Evolutionary conservation across 352 stramenopile species (phyloP), one percentile per base, ranked within the genome.

Genomic region (Pythium rishiriense): DNA sequence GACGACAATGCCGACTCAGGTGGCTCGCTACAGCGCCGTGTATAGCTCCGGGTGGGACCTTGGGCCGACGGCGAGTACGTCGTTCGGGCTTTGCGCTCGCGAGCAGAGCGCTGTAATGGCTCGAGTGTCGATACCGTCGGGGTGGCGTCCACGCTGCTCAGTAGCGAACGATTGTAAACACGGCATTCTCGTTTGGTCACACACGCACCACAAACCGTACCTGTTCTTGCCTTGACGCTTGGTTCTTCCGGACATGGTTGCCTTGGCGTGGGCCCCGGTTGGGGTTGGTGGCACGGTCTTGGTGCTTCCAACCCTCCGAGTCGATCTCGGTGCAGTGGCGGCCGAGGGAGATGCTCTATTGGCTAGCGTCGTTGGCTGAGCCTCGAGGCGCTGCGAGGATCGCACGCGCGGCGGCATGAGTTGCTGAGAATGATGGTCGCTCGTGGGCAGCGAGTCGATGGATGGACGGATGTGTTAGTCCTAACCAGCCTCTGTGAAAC

Each of bases 1-100:
- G 19, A 54, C 21, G 31, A 47, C 37, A 60, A 12, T 25, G 22
- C 22, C 17, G 15, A 24, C 35, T 28, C 25, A 1, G 22, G 8
- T 12, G 37, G 21, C 15, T 61, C 61, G 5, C 62, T 48, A 37
- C 54, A 55, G 9, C 48, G 54, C 33, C 33, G 33, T 14, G 33
- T 39, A 48, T 70, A 65, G 28, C 26, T 2, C 7, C 57, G 51
- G 14, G 35, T 66, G 15, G 56, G 43, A 0, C 31, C 41, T 12
- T 48, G 24, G 8, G 14, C 64, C 1, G 63, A 41, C 10, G 64
- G 64, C 11, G 64, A 63, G 35, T 49, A 71, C 31, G 33, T 63
- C 24, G 46, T 58, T n/a, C 64, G 64, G 11, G 43, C 50, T 43
- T 71, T 71, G 33, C 64, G 64, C n/a, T 71, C 57, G 15, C 64